phyloP scores from a whole-genome alignment of 2,329 filamentous ascomycete species.

The Simplicillium aogashimaense region DNA sequence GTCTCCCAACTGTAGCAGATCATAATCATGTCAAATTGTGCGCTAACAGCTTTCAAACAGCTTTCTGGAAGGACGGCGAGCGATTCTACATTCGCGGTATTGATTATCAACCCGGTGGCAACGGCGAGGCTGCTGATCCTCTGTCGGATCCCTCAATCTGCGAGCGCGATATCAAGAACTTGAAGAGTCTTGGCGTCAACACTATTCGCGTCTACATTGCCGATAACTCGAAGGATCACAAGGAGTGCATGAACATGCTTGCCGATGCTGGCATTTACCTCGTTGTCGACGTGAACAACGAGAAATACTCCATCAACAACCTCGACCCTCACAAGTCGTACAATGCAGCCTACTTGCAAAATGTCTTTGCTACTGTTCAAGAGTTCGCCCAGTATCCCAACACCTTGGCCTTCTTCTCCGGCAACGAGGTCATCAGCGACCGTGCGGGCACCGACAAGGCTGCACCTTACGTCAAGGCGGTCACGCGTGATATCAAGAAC shows the following conservation, averaged over 20 bases:
- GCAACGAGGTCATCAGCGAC: slow-evolving; percentile 72
- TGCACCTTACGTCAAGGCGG: slow-evolving; percentile 69
- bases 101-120: slow-evolving; percentile 54
- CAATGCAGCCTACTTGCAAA: slow-evolving; percentile 76
- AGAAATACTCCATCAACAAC: slow-evolving; percentile 80
- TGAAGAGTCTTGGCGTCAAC: slow-evolving; percentile 82
- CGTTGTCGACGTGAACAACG: slow-evolving; percentile 84
- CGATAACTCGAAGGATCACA: slow-evolving; percentile 75
- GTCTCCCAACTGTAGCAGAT: slow-evolving; percentile 6
- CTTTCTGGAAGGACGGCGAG: slow-evolving; percentile 41
- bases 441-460: slow-evolving; percentile 49
- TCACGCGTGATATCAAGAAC: slow-evolving; percentile 66
- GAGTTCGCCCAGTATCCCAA: slow-evolving; percentile 76
- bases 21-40: neutral
- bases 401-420: slow-evolving; percentile 77
- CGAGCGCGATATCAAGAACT: slow-evolving; percentile 69
- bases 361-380: slow-evolving; percentile 81
- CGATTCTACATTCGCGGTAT: slow-evolving; percentile 53
- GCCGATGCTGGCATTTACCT: slow-evolving; percentile 85
- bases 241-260: slow-evolving; percentile 74
- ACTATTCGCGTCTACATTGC: slow-evolving; percentile 87
- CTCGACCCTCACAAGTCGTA: slow-evolving; percentile 67
- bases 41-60: slow-evolving; percentile 18
- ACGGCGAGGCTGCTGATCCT: slow-evolving; percentile 53
- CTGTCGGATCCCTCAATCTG: slow-evolving; percentile 62